Evolutionary conservation across 176 grass and related monocot species (phyloP).

Genomic region (Otatea glauca): DNA sequence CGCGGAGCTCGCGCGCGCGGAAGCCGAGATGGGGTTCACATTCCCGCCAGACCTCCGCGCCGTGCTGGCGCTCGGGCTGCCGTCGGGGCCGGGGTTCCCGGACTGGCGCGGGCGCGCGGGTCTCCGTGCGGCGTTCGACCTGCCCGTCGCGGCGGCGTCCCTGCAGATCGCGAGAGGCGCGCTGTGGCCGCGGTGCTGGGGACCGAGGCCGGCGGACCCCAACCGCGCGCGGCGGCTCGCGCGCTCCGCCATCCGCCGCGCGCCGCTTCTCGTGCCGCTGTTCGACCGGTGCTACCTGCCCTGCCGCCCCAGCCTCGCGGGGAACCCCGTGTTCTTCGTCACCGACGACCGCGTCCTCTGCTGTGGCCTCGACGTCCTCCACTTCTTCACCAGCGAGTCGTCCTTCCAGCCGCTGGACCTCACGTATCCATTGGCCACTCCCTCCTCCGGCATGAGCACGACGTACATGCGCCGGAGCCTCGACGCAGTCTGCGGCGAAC

Average conservation of each 20-base stretch:
- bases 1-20: conserved; percentile 63
- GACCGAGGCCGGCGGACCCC: conserved; percentile 57
- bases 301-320: conserved; percentile 74
- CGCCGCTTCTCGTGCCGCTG: conserved; percentile 74
- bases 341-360: conserved; percentile 87
- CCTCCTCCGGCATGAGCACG: conserved; percentile 9
- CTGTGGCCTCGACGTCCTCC: conserved; percentile 80
- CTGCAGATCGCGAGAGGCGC: conserved; percentile 61
- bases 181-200: conserved; percentile 88
- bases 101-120: conserved; percentile 65
- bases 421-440: conserved; percentile 3
- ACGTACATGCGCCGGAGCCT: conserved; percentile 73
- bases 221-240: conserved; percentile 66
- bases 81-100: conserved; percentile 69
- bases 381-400: conserved; percentile 82
- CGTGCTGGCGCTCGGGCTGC: conserved; percentile 68
- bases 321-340: conserved; percentile 94
- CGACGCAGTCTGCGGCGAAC: conserved; percentile 60
- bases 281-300: conserved; percentile 94
- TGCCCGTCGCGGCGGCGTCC: conserved; percentile 63
- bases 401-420: conserved; percentile 51
- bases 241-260: conserved; percentile 67
- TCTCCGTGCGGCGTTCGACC: conserved; percentile 55
- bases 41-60: conserved; percentile 96
- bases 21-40: conserved; percentile 77